Conservation (phyloP, 176 grass and related monocot genomes). For the Triticum aestivum region IWGSC_CS_RefSeq_v2.1 NC_057813.1:12826033-12826532, state of each 20-base stretch:
- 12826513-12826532: too few relatives aligned
- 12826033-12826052: neutral
- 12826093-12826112: constrained; percentile 84
- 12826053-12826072: neutral
- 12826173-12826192: neutral
- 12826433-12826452: neutral
- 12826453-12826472: neutral
- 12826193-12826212: neutral
- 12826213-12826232: neutral
- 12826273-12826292: constrained; percentile 88
- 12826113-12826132: constrained; percentile 79
- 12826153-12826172: constrained; percentile 72
- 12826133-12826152: constrained; percentile 91
- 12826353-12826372: neutral
- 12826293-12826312: constrained; percentile 90
- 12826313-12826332: neutral
- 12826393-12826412: neutral
- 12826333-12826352: neutral
- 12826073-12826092: constrained; percentile 58
- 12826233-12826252: constrained; percentile 42
- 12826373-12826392: neutral
- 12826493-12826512: too few relatives aligned
- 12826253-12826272: constrained; percentile 87
- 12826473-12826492: too few relatives aligned
- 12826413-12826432: neutral